Percentiles rank a stretch among this genome's conserved stretches.
These are phyloP conservation scores for Sporothrix globosa DNA, from an alignment of 2,329 filamentous ascomycete genomes.

Conservation along the genomic window DNA sequence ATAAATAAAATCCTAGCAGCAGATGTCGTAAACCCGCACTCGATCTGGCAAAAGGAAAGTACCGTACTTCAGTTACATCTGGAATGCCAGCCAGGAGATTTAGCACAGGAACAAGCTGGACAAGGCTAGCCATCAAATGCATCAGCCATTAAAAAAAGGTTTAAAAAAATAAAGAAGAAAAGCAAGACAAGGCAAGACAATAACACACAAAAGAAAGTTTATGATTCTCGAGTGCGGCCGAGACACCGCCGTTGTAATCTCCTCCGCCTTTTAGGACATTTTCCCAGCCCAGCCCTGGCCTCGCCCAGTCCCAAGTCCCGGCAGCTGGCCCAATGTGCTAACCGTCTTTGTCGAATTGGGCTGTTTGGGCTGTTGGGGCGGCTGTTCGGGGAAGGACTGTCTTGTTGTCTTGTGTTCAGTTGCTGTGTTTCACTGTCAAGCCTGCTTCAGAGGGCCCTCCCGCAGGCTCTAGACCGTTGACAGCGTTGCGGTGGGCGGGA, in stretches of 20 bases:
- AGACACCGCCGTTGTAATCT: slow-evolving; percentile 30
- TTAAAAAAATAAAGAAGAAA: background rate
- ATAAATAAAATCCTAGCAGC: background rate
- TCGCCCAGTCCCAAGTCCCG: slow-evolving; percentile 10
- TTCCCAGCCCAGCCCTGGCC: background rate
- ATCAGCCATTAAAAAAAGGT: too few species aligned
- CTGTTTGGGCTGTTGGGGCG: background rate
- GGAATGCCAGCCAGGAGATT: slow-evolving; percentile 13
- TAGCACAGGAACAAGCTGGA: too few species aligned
- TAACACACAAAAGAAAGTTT: background rate
- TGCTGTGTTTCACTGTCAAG: slow-evolving; percentile 18
- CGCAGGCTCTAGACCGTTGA: slow-evolving; percentile 15
- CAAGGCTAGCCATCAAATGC: background rate
- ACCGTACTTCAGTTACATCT: background rate
- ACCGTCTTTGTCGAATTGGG: slow-evolving; percentile 13
- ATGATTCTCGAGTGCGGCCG: slow-evolving; percentile 16
- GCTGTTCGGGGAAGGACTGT: background rate
- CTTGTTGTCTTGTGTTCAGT: background rate
- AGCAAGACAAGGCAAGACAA: background rate
- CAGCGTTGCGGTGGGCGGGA: slow-evolving; percentile 11
- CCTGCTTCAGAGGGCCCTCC: slow-evolving; percentile 1
- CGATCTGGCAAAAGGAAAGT: background rate
- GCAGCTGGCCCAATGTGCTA: slow-evolving; percentile 16
- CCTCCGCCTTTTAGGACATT: slow-evolving; percentile 4
- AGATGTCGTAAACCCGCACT: too few species aligned